These are phyloP conservation scores for Yamadazyma triangularis DNA, from an alignment of 1,139 yeast genomes.

Conservation along the genomic window DNA sequence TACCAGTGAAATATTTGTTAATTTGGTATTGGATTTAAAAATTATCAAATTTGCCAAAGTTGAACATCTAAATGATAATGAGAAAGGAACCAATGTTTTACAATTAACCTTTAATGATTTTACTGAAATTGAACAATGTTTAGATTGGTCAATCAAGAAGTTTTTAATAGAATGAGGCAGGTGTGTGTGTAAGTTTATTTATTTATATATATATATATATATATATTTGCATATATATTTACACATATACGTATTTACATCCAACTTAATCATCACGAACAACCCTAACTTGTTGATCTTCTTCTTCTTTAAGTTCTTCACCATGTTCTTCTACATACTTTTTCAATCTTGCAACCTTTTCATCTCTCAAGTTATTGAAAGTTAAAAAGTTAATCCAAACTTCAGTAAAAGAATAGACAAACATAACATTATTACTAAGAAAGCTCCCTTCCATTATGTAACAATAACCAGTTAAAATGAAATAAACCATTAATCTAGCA, in stretches of 20 bases:
- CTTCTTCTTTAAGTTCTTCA: conserved; percentile 25
- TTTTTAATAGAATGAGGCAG: conserved; percentile 22
- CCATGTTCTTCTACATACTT: conserved; percentile 34
- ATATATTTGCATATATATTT: too few species aligned
- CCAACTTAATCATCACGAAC: conserved; percentile 19
- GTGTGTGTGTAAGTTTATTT: too few species aligned
- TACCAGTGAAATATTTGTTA: conserved; percentile 39
- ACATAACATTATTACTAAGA: conserved; percentile 58
- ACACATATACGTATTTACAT: too few species aligned
- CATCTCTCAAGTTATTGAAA: conserved; percentile 63
- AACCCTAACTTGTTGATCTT: conserved; percentile 25
- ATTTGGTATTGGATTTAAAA: conserved; percentile 28
- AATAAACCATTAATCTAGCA: conserved; percentile 53
- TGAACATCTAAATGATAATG: conserved; percentile 25
- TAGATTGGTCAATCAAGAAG: conserved; percentile 53
- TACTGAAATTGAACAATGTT: conserved; percentile 59
- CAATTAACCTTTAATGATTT: conserved; percentile 54
- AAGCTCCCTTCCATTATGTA: conserved; percentile 38
- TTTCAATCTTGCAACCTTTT: conserved; percentile 42
- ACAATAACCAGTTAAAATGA: conserved; percentile 44
- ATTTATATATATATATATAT: too few species aligned
- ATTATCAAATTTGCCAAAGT: conserved; percentile 29
- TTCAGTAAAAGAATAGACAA: conserved; percentile 61
- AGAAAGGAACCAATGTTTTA: conserved; percentile 35
- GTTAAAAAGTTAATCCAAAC: conserved; percentile 68